Evolutionary conservation across 495 filamentous ascomycete genomes (phyloP).

Genomic region (Xylaria flabelliformis): DNA sequence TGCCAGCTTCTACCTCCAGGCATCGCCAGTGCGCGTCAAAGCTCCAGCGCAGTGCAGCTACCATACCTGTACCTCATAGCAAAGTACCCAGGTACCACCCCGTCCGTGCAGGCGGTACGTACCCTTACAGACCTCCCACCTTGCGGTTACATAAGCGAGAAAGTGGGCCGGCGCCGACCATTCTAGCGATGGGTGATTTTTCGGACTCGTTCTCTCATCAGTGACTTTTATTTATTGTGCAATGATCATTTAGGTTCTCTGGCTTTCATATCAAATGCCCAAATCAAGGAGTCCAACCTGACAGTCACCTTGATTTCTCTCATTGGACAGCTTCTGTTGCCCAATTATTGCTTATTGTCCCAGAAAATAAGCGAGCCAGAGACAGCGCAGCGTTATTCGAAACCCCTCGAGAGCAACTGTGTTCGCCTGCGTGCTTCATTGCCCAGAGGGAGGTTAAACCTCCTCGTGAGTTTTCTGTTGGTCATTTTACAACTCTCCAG

Average conservation of each 20-base stretch:
- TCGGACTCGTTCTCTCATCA: not conserved
- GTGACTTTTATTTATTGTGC: not conserved
- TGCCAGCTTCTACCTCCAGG: constrained; percentile 25
- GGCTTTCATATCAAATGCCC: constrained; percentile 1
- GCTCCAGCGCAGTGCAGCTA: constrained; percentile 5
- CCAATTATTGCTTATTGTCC: not conserved
- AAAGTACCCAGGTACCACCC: constrained; percentile 7
- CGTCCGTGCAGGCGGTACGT: not conserved
- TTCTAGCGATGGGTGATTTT: not conserved
- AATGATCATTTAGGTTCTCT: constrained; percentile 2
- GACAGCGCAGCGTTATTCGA: not conserved
- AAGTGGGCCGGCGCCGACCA: not conserved
- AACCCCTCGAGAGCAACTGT: not conserved
- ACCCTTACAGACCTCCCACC: not conserved
- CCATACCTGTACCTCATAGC: constrained; percentile 4
- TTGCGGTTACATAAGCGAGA: not conserved
- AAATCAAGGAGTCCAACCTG: not conserved
- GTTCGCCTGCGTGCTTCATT: not conserved
- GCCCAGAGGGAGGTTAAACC: not conserved
- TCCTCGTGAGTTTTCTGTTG: constrained; percentile 4
- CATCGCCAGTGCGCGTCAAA: constrained; percentile 34
- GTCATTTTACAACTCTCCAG: constrained; percentile 18
- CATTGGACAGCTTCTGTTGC: constrained; percentile 7
- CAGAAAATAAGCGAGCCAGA: not conserved
- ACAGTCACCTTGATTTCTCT: not conserved